Evolutionary conservation across 148 eudicot genomes (phyloP), one percentile per base, ranked within the genome.

Genomic region (Suaeda aralocaspica): DNA sequence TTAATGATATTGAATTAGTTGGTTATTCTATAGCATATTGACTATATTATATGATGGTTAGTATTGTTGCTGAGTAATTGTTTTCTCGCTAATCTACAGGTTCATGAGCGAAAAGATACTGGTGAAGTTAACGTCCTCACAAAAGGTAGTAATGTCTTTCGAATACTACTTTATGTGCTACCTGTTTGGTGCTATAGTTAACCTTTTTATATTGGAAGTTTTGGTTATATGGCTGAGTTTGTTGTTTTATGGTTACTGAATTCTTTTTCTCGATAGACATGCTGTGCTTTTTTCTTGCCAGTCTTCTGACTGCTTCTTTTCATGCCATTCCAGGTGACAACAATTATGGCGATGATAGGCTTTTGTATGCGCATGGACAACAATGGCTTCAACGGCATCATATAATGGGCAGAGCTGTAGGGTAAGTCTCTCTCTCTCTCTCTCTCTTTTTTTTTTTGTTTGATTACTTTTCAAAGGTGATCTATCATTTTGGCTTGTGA

Each of bases 331-430:
- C 79, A 88, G 96, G 96, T 26, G 96, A 91, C 81, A 84, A 88
- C 72, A 91, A 91, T 71, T 61, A 30, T 60, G 82, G 77, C 3
- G 89, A 91, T 72, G 96, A 91, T 70, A 76, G 89, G 70, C 77
- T 76, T 65, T 72, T 91, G 72, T 91, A 91, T 77, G 89, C 91
- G 51, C 82, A 70, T 31, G 91, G 96, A 71, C 96, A 91, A 64
- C 88, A 82, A 24, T 91, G 96, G 96, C 78, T 91, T 66, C 79
- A 84, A 29, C 81, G 90, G 55, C 86, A 86, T 60, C 96, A 91
- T 80, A 86, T 91, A 50, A 80, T 90, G 89, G 96, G 96, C 57
- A 82, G 93, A 85, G 93, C 91, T 72, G 91, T 88, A 25, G 96
- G 93, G 93, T 91, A 83, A 86, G 80, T 56, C 25, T 33, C 29